A percentile compares a stretch with the other conserved stretches of the same genome.
These are phyloP conservation scores for Teunomyces lycoperdinae DNA, from an alignment of 805 yeast genomes.

Conservation along the genomic window DNA sequence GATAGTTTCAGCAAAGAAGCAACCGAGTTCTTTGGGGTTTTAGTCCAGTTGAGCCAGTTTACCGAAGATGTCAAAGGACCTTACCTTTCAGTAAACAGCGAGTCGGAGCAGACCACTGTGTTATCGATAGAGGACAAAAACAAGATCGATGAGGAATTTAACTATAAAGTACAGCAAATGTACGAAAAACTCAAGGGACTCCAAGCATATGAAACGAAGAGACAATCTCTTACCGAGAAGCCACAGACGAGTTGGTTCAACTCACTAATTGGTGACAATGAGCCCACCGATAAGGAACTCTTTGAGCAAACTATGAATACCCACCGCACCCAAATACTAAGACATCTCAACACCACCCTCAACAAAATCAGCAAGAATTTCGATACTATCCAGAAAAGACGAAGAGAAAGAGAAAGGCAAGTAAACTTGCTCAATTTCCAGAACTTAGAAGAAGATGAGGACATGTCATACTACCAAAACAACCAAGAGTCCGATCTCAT, in stretches of 20 bases:
- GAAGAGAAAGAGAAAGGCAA: conserved; percentile 41
- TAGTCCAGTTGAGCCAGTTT: conserved; percentile 32
- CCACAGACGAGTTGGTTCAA: conserved; percentile 6
- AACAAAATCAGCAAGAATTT: conserved; percentile 43
- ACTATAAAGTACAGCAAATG: conserved; percentile 49
- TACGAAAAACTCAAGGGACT: conserved; percentile 49
- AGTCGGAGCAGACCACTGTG: conserved; percentile 9
- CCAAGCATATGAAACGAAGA: conserved; percentile 50
- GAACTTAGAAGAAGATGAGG: conserved; percentile 35
- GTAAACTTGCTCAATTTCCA: conserved; percentile 38
- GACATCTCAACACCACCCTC: conserved; percentile 45
- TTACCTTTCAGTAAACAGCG: conserved; percentile 27
- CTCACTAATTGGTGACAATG: conserved; percentile 29
- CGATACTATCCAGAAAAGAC: conserved; percentile 47
- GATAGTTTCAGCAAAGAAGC: conserved; percentile 45
- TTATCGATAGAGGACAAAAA: conserved; percentile 50
- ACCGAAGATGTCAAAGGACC: conserved; percentile 30
- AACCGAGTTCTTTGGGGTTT: conserved; percentile 28
- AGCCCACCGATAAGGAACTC: conserved; percentile 31
- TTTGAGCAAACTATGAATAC: conserved; percentile 37
- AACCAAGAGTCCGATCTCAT: conserved; percentile 1
- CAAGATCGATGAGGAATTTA: conserved; percentile 53
- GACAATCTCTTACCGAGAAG: conserved; percentile 25
- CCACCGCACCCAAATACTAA: conserved; percentile 49
- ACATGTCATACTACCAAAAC: not conserved